A percentile compares a stretch with the other conserved stretches of the same genome.
These are phyloP conservation scores for Debaryomycetaceae sp. DNA, from an alignment of 1,139 yeast genomes.

Conservation along the genomic window DNA sequence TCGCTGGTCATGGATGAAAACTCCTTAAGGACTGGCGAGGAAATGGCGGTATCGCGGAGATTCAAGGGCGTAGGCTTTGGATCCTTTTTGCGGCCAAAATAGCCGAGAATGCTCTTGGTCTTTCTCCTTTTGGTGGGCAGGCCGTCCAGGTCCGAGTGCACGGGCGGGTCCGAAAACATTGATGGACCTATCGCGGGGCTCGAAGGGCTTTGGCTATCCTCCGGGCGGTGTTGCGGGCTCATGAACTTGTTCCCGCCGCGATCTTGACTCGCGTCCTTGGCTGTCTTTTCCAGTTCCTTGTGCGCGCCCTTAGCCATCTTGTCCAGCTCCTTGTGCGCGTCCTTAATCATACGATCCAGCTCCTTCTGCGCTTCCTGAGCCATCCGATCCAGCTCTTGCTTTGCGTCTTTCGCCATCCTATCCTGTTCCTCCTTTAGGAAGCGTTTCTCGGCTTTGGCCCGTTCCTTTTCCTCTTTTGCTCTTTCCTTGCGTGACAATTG, in stretches of 20 bases:
- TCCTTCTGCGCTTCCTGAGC: constrained; percentile 5
- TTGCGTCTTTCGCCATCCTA: constrained; percentile 10
- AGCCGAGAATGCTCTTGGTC: too few relatives aligned
- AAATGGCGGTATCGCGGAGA: too few relatives aligned
- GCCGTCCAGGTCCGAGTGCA: too few relatives aligned
- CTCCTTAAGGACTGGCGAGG: too few relatives aligned
- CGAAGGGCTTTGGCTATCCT: neutral
- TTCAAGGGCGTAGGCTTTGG: too few relatives aligned
- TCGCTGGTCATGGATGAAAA: too few relatives aligned
- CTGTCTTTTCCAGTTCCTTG: constrained; percentile 1
- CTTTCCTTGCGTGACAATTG: constrained; percentile 18
- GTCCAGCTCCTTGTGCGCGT: constrained; percentile 1
- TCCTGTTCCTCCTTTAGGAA: constrained; percentile 3
- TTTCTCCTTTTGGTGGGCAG: too few relatives aligned
- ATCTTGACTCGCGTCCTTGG: neutral
- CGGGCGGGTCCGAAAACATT: too few relatives aligned
- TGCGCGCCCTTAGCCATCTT: constrained; percentile 1
- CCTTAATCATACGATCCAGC: constrained; percentile 3
- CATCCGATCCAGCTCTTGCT: constrained; percentile 7
- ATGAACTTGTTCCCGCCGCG: neutral
- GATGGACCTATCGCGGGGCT: too few relatives aligned
- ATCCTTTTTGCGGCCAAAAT: too few relatives aligned
- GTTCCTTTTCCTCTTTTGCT: constrained; percentile 20
- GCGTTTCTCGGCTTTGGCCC: constrained; percentile 8
- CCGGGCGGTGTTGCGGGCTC: neutral